Evolutionary conservation across 345 rosid species (phyloP).

Genomic region (Gossypium herbaceum): DNA sequence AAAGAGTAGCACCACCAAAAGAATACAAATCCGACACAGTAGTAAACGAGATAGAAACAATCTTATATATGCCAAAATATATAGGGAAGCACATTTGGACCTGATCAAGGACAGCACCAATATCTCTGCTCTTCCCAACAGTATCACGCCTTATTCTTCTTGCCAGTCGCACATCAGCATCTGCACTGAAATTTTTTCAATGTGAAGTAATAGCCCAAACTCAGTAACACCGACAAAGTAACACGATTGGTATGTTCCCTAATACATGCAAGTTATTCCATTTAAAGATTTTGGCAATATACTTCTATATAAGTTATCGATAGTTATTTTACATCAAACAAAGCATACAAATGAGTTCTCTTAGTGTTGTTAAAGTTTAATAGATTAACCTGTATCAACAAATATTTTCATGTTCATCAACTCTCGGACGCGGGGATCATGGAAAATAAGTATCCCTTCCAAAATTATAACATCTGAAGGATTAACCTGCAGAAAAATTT

Average conservation of each 20-base stretch:
- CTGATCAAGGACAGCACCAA: conserved; percentile 90
- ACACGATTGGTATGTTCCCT: conserved; percentile 1
- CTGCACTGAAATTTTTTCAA: conserved; percentile 59
- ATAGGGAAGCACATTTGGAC: conserved; percentile 26
- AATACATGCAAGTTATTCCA: conserved; percentile 10
- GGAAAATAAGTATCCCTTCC: conserved; percentile 93
- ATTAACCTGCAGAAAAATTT: conserved; percentile 61
- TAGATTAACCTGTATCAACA: conserved; percentile 78
- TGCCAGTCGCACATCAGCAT: conserved; percentile 98
- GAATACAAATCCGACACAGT: neutral
- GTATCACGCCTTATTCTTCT: conserved; percentile 96
- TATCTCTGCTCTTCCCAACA: conserved; percentile 78
- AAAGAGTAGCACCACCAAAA: neutral
- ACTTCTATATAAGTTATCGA: neutral
- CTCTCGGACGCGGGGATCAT: conserved; percentile 77
- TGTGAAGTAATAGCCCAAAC: conserved; percentile 35
- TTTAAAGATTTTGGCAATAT: neutral
- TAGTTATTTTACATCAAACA: neutral
- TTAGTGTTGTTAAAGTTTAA: neutral
- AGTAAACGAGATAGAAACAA: neutral
- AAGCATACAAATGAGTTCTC: neutral
- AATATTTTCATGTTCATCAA: conserved; percentile 98
- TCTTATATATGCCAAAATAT: neutral
- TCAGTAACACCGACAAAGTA: conserved; percentile 22
- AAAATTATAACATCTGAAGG: conserved; percentile 90